Evolutionary conservation across 176 grass and related monocot genomes (phyloP).

Genomic region (Cocos nucifera): DNA sequence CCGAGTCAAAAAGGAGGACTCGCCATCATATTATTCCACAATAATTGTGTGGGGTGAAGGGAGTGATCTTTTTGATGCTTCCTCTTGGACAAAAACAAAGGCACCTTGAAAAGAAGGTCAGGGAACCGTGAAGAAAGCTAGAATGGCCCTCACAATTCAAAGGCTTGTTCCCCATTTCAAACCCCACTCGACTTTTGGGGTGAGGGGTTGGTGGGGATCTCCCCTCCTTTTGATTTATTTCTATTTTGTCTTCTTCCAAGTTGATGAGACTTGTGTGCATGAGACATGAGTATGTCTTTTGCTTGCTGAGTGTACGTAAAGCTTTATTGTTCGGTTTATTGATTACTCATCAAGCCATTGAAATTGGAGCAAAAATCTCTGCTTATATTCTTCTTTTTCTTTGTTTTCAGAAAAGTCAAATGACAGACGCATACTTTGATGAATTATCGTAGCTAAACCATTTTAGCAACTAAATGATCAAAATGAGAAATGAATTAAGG

Average conservation of each 20-base stretch:
- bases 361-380: no score
- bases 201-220: not conserved
- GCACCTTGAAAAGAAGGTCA: not conserved
- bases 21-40: conserved; percentile 36
- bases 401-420: no score
- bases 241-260: not conserved
- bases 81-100: not conserved
- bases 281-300: not conserved
- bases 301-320: not conserved
- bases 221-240: not conserved
- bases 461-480: no score
- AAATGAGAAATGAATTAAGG: no score
- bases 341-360: no score
- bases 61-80: not conserved
- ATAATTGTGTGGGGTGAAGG: conserved; percentile 15
- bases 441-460: no score
- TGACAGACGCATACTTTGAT: no score
- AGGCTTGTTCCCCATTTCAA: not conserved
- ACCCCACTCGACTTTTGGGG: not conserved
- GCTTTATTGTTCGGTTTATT: no score
- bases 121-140: not conserved
- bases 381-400: no score
- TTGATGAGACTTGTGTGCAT: not conserved
- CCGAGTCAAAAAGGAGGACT: no score
- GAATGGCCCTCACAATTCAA: not conserved